phyloP scores from a whole-genome alignment of 208 protist species.

The Trypanosoma platydactyli region DNA sequence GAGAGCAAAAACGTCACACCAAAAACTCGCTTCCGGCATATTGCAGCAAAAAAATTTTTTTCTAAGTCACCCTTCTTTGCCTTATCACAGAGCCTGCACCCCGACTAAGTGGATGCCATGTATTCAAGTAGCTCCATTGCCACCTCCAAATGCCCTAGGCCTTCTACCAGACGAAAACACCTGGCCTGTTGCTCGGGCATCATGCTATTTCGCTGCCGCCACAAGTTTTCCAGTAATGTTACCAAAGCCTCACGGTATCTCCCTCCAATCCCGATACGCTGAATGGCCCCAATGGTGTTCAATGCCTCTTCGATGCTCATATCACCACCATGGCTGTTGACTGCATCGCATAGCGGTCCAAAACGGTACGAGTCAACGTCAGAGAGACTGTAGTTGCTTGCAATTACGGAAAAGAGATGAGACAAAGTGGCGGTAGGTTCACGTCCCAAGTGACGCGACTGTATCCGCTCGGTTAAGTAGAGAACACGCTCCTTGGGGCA shows the following conservation, averaged over 20 bases:
- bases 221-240: conserved; percentile 65
- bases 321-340: conserved; percentile 47
- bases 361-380: conserved; percentile 56
- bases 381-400: conserved; percentile 38
- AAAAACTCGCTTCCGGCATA: no score
- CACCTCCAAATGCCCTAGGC: conserved; percentile 30
- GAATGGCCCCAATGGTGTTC: conserved; percentile 54
- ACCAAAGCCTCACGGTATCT: conserved; percentile 36
- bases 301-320: conserved; percentile 69
- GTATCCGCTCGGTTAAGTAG: conserved; percentile 77
- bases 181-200: conserved; percentile 42
- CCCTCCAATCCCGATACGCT: conserved; percentile 47
- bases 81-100: no score
- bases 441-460: conserved; percentile 55
- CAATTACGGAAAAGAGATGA: conserved; percentile 56
- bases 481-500: conserved; percentile 74
- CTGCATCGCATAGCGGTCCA: conserved; percentile 62
- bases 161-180: conserved; percentile 34
- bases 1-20: no score
- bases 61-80: no score
- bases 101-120: conserved; percentile 18
- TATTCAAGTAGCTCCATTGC: conserved; percentile 39
- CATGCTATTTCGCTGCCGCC: conserved; percentile 46
- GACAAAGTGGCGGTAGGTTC: conserved; percentile 44
- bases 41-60: not conserved